Conservation (phyloP, 768 basidiomycete species). For the Boletus reticuloceps region DNA sequence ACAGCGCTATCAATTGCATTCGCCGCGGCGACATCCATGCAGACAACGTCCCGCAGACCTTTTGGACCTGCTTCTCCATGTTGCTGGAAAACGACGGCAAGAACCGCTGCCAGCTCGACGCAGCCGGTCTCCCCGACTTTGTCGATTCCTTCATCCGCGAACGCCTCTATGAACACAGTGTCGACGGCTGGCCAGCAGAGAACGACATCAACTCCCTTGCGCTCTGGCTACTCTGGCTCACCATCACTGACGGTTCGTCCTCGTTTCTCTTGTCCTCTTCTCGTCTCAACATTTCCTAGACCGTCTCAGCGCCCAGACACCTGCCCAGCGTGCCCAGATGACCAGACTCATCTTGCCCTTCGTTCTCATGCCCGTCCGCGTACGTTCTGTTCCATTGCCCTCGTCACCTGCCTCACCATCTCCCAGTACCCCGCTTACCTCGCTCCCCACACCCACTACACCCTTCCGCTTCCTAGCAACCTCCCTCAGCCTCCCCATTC, state of each 20-base stretch:
- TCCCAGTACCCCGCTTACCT: slow-evolving; percentile 52
- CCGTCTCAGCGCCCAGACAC: slow-evolving; percentile 25
- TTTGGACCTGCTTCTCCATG: slow-evolving; percentile 54
- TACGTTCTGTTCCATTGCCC: slow-evolving; percentile 15
- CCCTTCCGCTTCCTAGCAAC: slow-evolving; percentile 44
- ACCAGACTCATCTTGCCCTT: slow-evolving; percentile 40
- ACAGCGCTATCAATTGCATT: slow-evolving; percentile 27
- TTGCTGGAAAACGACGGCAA: slow-evolving; percentile 66
- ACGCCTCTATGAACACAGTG: slow-evolving; percentile 42
- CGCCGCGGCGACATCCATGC: slow-evolving; percentile 36
- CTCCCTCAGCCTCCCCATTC: slow-evolving; percentile 23
- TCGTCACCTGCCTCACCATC: background rate
- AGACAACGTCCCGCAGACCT: slow-evolving; percentile 23
- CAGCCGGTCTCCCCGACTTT: slow-evolving; percentile 47
- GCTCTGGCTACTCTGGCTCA: slow-evolving; percentile 65
- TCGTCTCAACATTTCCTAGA: slow-evolving; percentile 29
- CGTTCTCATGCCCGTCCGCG: slow-evolving; percentile 50
- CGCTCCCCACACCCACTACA: slow-evolving; percentile 61
- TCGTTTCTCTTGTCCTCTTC: background rate
- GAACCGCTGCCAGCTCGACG: slow-evolving; percentile 56
- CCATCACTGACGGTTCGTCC: slow-evolving; percentile 48
- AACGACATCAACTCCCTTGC: slow-evolving; percentile 48
- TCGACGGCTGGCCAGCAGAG: slow-evolving; percentile 59
- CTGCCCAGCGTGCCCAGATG: slow-evolving; percentile 27
- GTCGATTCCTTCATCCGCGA: slow-evolving; percentile 43